These are phyloP conservation scores for Bauhinia variegata DNA, from an alignment of 306 rosid species.

Conservation along the genomic window DNA sequence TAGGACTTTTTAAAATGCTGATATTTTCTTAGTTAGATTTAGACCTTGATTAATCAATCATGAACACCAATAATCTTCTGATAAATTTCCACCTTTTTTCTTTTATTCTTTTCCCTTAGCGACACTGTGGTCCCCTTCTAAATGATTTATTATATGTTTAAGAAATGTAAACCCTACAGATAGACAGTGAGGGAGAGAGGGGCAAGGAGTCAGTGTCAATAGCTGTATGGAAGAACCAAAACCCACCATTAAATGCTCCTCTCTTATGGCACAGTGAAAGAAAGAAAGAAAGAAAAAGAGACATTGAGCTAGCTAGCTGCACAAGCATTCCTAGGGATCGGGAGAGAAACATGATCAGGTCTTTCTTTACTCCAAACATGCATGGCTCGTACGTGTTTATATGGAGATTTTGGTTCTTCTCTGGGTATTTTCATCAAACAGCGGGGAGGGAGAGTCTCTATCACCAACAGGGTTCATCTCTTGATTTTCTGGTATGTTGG, in stretches of 20 bases:
- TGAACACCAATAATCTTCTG: too few relatives aligned
- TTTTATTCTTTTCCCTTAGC: constrained; percentile 18
- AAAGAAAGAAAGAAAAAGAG: constrained; percentile 4
- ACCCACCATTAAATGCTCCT: constrained; percentile 50
- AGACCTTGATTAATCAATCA: too few relatives aligned
- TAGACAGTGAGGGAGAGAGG: constrained; percentile 20
- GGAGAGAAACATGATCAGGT: constrained; percentile 47
- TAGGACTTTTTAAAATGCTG: too few relatives aligned
- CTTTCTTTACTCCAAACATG: constrained; percentile 40
- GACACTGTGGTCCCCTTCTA: constrained; percentile 51
- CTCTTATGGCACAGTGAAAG: constrained; percentile 44
- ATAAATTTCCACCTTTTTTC: background rate
- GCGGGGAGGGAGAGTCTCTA: background rate
- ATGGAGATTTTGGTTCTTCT: background rate
- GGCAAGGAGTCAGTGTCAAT: constrained; percentile 59
- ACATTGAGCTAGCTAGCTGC: constrained; percentile 35
- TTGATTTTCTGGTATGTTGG: constrained; percentile 54
- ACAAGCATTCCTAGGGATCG: constrained; percentile 39
- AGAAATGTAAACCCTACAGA: constrained; percentile 35
- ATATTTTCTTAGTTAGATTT: too few relatives aligned
- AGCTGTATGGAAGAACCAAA: constrained; percentile 71
- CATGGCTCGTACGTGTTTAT: constrained; percentile 24
- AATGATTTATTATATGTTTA: constrained; percentile 28
- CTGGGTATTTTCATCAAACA: constrained; percentile 29
- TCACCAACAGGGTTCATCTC: constrained; percentile 15